These are phyloP conservation scores for Cutaneotrichosporon sp. DNA, from an alignment of 1,284 basidiomycete genomes.

Conservation along the genomic window DNA sequence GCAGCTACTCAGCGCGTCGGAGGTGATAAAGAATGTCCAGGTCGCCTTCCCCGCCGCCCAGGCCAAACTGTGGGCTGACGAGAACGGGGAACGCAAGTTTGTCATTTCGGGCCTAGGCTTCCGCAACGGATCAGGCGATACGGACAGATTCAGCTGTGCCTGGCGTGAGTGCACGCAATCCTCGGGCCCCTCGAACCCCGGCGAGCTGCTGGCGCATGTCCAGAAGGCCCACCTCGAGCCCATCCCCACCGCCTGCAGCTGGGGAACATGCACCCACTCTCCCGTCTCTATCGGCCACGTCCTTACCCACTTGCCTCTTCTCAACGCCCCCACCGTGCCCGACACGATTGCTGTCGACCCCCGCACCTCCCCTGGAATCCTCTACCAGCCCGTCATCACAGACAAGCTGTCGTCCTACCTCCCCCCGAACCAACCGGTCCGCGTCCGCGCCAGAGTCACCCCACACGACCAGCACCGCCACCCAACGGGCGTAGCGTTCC, in stretches of 20 bases:
- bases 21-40: slow-evolving; percentile 48
- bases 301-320: slow-evolving; percentile 38
- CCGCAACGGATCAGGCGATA: slow-evolving; percentile 33
- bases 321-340: slow-evolving; percentile 9
- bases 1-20: slow-evolving; percentile 40
- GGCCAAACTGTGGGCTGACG: slow-evolving; percentile 37
- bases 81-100: slow-evolving; percentile 36
- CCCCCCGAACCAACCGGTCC: slow-evolving; percentile 18
- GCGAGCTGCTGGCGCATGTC: slow-evolving; percentile 31
- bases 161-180: slow-evolving; percentile 32
- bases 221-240: slow-evolving; percentile 23
- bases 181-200: slow-evolving; percentile 19
- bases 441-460: slow-evolving; percentile 26
- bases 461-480: slow-evolving; percentile 22
- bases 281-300: slow-evolving; percentile 36
- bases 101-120: slow-evolving; percentile 46
- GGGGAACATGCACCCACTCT: slow-evolving; percentile 32
- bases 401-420: slow-evolving; percentile 27
- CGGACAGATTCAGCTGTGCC: slow-evolving; percentile 33
- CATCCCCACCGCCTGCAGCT: slow-evolving; percentile 25
- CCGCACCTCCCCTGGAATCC: slow-evolving; percentile 7
- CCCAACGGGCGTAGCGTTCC: slow-evolving; percentile 40
- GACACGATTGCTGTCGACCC: slow-evolving; percentile 19
- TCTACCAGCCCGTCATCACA: slow-evolving; percentile 20
- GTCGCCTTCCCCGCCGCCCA: slow-evolving; percentile 41